phyloP scores from a whole-genome alignment of 345 rosid species.

The Corymbia maculata region DNA sequence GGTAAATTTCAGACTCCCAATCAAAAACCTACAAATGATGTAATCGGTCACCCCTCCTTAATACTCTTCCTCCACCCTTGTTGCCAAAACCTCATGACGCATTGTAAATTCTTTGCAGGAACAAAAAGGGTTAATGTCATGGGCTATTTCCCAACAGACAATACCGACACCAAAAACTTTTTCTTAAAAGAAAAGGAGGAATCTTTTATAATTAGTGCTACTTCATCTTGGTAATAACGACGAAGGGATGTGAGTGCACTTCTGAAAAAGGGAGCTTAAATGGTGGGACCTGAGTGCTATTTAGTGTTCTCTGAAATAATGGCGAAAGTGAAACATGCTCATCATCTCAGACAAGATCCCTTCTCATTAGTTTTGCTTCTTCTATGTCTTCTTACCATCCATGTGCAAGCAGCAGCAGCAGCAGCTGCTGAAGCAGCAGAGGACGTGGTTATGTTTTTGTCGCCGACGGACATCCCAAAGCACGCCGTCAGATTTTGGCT shows the following conservation, averaged over 20 bases:
- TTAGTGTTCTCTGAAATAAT: neutral
- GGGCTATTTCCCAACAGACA: neutral
- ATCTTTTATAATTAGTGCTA: neutral
- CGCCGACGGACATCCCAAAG: neutral
- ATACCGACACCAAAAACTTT: neutral
- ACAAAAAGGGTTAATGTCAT: neutral
- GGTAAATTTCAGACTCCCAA: too few relatives aligned
- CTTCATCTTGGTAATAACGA: neutral
- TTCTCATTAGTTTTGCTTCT: neutral
- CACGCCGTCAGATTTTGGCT: neutral
- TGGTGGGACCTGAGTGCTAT: neutral
- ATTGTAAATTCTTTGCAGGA: neutral
- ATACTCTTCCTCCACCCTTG: neutral
- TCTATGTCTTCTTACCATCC: neutral
- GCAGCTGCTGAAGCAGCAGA: neutral
- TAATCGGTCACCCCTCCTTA: neutral
- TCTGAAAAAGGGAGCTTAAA: neutral
- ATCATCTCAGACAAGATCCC: neutral
- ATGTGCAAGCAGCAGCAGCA: neutral
- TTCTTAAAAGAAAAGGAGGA: neutral
- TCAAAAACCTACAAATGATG: rapidly evolving
- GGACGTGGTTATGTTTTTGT: neutral
- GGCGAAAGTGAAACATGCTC: neutral
- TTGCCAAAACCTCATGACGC: neutral
- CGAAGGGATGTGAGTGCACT: neutral